A percentile compares a stretch with the other conserved stretches of the same genome.
Conservation (phyloP, 805 yeast species). For the Metschnikowia aberdeeniae region DNA sequence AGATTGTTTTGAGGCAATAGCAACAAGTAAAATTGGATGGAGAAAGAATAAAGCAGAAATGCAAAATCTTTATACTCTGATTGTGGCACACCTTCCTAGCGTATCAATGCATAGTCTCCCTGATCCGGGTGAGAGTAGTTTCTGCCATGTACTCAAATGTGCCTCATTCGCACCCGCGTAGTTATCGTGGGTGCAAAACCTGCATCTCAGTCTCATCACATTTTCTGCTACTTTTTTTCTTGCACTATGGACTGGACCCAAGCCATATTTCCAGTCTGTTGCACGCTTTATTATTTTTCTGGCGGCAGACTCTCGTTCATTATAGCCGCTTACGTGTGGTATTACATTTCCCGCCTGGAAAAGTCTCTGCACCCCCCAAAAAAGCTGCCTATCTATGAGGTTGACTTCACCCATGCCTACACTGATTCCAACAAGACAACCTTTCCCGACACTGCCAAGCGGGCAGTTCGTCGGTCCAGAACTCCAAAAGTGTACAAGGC, state of each 20-base stretch:
- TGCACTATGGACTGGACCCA: constrained; percentile 13
- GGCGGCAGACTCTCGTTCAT: constrained; percentile 44
- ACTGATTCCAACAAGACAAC: constrained; percentile 22
- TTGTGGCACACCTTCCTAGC: background rate
- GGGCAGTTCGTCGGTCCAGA: constrained; percentile 21
- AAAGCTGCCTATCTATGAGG: constrained; percentile 35
- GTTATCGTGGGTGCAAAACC: constrained; percentile 18
- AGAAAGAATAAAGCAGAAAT: background rate
- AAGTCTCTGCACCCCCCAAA: constrained; percentile 1
- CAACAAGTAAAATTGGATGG: background rate
- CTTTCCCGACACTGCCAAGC: constrained; percentile 10
- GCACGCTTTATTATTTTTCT: constrained; percentile 28
- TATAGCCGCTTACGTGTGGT: constrained; percentile 19
- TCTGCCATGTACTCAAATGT: constrained; percentile 3
- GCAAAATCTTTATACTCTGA: constrained; percentile 1
- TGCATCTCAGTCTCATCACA: constrained; percentile 17
- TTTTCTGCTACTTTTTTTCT: constrained; percentile 16
- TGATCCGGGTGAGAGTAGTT: background rate
- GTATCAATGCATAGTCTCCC: background rate
- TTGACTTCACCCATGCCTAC: constrained; percentile 39
- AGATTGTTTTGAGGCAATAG: background rate
- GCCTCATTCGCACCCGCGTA: constrained; percentile 3
- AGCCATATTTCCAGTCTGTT: constrained; percentile 20
- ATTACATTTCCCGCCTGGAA: background rate
- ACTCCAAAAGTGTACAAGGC: constrained; percentile 42